phyloP scores from a whole-genome alignment of 345 rosid species.

The Acer campestre region DNA sequence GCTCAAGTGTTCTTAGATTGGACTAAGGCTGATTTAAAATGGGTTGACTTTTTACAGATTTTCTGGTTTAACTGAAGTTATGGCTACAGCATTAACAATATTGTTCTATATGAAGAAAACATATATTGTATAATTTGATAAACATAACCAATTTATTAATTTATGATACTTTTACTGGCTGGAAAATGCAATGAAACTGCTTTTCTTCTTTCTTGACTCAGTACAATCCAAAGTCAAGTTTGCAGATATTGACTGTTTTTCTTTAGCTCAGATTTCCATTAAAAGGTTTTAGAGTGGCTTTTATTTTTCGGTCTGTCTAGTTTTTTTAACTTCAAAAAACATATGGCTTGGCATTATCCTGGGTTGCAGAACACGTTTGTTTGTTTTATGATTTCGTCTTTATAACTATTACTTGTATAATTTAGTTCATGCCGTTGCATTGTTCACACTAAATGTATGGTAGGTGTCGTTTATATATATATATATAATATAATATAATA shows the following conservation, averaged over 20 bases:
- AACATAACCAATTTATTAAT: neutral
- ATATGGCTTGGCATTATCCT: neutral
- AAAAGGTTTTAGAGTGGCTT: neutral
- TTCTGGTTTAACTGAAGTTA: neutral
- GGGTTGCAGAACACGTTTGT: neutral
- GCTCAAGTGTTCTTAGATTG: neutral
- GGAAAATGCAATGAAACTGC: neutral
- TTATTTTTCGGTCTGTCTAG: neutral
- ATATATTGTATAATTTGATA: neutral
- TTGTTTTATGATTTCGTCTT: neutral
- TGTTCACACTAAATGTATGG: too few relatives aligned
- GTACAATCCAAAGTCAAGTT: neutral
- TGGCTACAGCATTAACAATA: neutral
- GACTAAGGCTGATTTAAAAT: conserved; percentile 8
- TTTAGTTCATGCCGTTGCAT: too few relatives aligned
- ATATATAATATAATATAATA: too few relatives aligned
- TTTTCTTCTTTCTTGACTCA: neutral
- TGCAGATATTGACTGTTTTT: neutral
- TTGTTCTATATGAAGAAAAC: neutral
- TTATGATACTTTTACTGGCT: neutral
- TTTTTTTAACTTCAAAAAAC: neutral
- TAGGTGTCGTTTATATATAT: too few relatives aligned
- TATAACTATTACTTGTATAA: too few relatives aligned
- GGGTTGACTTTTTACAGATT: neutral
- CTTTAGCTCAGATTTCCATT: neutral